Percentiles rank a stretch among this genome's conserved stretches.
These are phyloP conservation scores for Capronia americana DNA, from an alignment of 2,329 filamentous ascomycete genomes.

Conservation along the genomic window DNA sequence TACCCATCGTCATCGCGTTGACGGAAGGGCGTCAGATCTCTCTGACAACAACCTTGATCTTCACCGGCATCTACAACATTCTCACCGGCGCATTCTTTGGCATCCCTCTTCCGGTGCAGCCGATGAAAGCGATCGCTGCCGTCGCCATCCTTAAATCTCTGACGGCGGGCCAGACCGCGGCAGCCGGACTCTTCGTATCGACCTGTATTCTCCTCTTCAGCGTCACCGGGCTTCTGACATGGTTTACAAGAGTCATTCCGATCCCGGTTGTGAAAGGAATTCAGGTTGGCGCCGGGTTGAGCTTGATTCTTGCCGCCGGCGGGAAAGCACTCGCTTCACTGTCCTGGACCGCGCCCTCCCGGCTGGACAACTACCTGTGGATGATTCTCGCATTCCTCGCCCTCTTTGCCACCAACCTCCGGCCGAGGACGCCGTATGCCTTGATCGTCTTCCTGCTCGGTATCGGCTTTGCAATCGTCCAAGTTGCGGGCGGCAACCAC, in stretches of 20 bases:
- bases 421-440: conserved; percentile 76
- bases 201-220: conserved; percentile 76
- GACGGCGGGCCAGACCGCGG: conserved; percentile 73
- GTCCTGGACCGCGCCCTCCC: conserved; percentile 69
- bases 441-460: conserved; percentile 74
- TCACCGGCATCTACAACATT: conserved; percentile 87
- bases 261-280: conserved; percentile 92
- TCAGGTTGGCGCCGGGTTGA: conserved; percentile 88
- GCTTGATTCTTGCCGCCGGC: conserved; percentile 79
- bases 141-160: conserved; percentile 78
- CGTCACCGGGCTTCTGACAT: conserved; percentile 76
- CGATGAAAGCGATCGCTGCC: conserved; percentile 88
- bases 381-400: conserved; percentile 73
- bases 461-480: conserved; percentile 66
- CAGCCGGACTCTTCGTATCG: conserved; percentile 81
- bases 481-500: conserved; percentile 34
- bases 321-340: conserved; percentile 70
- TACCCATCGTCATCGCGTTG: conserved; percentile 87
- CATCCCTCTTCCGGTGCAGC: conserved; percentile 88
- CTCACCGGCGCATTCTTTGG: conserved; percentile 82
- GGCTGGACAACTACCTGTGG: conserved; percentile 80
- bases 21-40: conserved; percentile 79
- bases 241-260: conserved; percentile 76
- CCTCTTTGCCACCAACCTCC: conserved; percentile 70
- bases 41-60: conserved; percentile 80